Conservation (phyloP, 352 stramenopile species). For the Globisporangium nunn region DNA sequence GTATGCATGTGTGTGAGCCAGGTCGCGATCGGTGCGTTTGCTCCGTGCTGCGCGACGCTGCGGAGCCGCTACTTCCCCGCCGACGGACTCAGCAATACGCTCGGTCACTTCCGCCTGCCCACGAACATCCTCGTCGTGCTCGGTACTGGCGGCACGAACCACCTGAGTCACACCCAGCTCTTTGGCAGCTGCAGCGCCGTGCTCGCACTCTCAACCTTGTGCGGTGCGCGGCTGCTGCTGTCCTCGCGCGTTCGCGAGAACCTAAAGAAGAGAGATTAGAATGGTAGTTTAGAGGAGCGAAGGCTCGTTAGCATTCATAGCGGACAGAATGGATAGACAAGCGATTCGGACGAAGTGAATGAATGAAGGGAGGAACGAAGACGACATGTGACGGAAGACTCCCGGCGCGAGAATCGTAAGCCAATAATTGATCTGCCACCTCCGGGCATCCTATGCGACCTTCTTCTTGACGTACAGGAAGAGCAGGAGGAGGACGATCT, state of each 20-base stretch:
- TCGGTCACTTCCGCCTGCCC: conserved; percentile 48
- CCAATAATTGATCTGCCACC: conserved; percentile 9
- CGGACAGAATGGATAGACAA: neutral
- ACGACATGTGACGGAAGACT: neutral
- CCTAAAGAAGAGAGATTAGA: neutral
- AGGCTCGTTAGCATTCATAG: conserved; percentile 17
- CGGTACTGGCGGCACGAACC: conserved; percentile 33
- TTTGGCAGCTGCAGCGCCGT: conserved; percentile 33
- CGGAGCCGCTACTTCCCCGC: conserved; percentile 38
- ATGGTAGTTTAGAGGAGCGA: too few species aligned
- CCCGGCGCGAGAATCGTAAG: neutral
- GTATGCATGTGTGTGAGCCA: conserved; percentile 6
- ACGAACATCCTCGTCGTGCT: conserved; percentile 62
- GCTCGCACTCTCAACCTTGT: conserved; percentile 28
- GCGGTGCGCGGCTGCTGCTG: conserved; percentile 18
- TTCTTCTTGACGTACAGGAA: conserved; percentile 53
- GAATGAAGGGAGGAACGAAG: neutral
- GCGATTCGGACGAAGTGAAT: neutral
- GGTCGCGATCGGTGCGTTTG: conserved; percentile 45
- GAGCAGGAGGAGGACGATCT: conserved; percentile 44
- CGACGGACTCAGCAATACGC: conserved; percentile 32
- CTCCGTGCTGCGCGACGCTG: conserved; percentile 49
- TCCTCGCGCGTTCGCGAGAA: neutral
- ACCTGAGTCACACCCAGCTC: conserved; percentile 24
- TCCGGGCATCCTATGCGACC: conserved; percentile 20